Evolutionary conservation across 1,139 yeast genomes (phyloP), one percentile per base, ranked within the genome.

Genomic region (Debaryomyces psychrophilus): DNA sequence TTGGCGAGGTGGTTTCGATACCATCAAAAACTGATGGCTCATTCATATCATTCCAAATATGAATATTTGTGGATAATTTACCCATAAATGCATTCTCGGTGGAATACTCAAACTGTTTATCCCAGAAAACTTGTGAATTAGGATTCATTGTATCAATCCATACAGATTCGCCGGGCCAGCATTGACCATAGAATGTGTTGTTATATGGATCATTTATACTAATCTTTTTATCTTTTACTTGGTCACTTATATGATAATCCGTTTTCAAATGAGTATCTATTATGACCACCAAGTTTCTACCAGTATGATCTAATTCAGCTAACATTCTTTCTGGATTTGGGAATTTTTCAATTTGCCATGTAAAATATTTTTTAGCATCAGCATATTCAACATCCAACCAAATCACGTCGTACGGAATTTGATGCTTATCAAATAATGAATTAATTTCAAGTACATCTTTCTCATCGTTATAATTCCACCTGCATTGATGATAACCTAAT

Each of bases 31-130:
- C 87, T 0, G 97, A 89, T 0, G 98, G 98, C 66, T 93, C 99
- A 66, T 88, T 90, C 99, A 93, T 93, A 64, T 95, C 99, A 64
- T 93, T 95, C 99, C 99, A 93, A 26, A 95, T 71, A 58, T 86
- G 87, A 45, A 90, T 64, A 59, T 93, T 93, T 6, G 73, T 65
- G 6, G 67, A 55, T 22, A 82, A 72, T 29, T 76, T 69, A 0
- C 85, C 83, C 52, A 83, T 73, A 48, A 87, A 80, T 4, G 56
- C 54, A 46, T 68, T 62, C 8, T 57, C 50, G 2, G 46, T 36
- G 3, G 62, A 52, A 47, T 58, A 54, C 31, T 48, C 53, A 50
- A 65, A 71, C 22, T 62, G 61, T 14, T 52, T 34, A 49, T 66
- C 69, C 98, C 98, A 93, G 53, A 76, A 77, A 6, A 60, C 60